A percentile compares a stretch with the other conserved stretches of the same genome.
Conservation (phyloP, 2,329 filamentous ascomycete species). For the Bisporella sp. region DNA sequence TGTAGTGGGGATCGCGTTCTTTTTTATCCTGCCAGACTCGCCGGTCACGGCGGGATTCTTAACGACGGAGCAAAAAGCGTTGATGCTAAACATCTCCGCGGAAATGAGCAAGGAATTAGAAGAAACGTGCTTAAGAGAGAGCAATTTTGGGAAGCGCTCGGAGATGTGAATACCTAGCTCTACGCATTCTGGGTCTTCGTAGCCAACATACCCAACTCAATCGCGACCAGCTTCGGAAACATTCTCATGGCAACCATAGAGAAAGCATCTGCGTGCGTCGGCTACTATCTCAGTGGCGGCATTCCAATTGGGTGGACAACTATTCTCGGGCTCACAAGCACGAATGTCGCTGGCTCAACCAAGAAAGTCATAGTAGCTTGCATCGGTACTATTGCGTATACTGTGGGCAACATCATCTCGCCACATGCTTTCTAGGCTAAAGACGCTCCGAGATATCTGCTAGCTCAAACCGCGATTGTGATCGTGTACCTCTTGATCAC, state of each 20-base stretch:
- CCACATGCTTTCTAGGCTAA: conserved; percentile 44
- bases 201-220: not conserved
- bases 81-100: conserved; percentile 17
- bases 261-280: not conserved
- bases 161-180: conserved; percentile 30
- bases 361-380: conserved; percentile 40
- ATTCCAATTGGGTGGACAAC: conserved; percentile 1
- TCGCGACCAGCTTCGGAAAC: not conserved
- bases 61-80: conserved; percentile 33
- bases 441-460: conserved; percentile 38
- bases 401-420: conserved; percentile 47
- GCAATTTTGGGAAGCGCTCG: conserved; percentile 32
- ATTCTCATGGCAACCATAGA: conserved; percentile 1
- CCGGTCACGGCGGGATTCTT: conserved; percentile 33
- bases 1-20: conserved; percentile 12
- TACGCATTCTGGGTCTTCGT: conserved; percentile 1
- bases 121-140: conserved; percentile 8
- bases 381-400: conserved; percentile 41
- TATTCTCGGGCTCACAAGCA: not conserved
- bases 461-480: conserved; percentile 4
- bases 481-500: conserved; percentile 5
- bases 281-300: not conserved
- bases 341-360: conserved; percentile 34
- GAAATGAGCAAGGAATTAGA: conserved; percentile 7
- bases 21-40: conserved; percentile 13